Base-by-base conservation (phyloP, 805 yeast genomes). In the Vanderwaltozyma verrucispora region DNA sequence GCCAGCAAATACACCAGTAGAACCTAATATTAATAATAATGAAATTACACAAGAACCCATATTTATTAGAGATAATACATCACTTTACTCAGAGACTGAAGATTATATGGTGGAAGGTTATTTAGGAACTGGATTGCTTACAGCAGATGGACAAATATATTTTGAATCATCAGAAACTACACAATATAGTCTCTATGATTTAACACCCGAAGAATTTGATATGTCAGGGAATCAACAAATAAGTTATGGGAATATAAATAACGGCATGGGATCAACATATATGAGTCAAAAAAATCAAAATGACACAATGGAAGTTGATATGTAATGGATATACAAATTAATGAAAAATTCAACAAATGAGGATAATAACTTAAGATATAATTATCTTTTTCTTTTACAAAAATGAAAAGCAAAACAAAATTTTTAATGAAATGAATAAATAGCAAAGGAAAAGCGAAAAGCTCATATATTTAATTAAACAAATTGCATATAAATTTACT, bases 21-120 rank as follows among this genome's bases (percentile, higher is more conserved):
- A 33, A n/a, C 14, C 17, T 5, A 27, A 28, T 9, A 6, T 17
- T 20, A 21, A 26, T 7, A 14, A n/a, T 11, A 13, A 11, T 14
- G 23, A 36, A 4, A 19, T n/a, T 12, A 14, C 5, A 12, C 19
- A 16, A 29, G n/a, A 30, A 4, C 7, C 12, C 8, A 14, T 5
- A 19, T 20, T 31, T 11, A 30, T 25, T 10, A 25, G 19, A 5
- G 38, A 36, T 23, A 36, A 30, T 17, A 9, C 32, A 12, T 25
- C 32, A 2, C 20, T 35, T 10, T 50, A 53, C 21, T 45, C 50
- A 11, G 58, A 53, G 33, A 44, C 50, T 3, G 59, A 54, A 35
- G 57, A 51, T 21, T 54, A 54, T 37, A 54, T 54, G 57, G 31
- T 46, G 10, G 48, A 42, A 20, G 59, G 59, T 2, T 54, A 50